Base-by-base conservation (phyloP, 352 stramenopile genomes). In the Phytophthora foliorum region DNA sequence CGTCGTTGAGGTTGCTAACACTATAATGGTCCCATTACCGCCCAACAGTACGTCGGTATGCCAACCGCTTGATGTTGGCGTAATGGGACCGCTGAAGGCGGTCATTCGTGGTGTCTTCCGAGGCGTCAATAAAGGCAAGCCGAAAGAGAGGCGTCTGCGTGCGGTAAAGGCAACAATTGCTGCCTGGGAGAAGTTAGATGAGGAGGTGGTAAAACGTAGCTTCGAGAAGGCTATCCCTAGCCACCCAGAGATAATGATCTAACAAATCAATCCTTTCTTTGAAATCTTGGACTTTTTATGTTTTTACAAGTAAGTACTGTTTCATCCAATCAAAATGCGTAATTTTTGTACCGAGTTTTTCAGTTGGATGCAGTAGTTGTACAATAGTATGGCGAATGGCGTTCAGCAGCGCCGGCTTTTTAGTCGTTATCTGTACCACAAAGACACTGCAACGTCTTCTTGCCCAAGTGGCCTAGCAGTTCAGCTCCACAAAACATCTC, bases 21-120 rank as follows among this genome's bases (percentile, higher is more conserved):
- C 46, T 50, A 22, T 22, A 6, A 1, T 27, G 31, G 16, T 45
- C 34, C 57, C 44, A 31, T 19, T 57, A 6, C 54, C 59, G 8
- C 8, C 67, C 1, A 70, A 66, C 42, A 65, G 38, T 13, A 69
- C 59, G 0, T 17, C 59, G 10, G 32, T 57, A 2, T 74, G 66
- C 25, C n/a, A n/a, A n/a, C n/a, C n/a, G n/a, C n/a, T n/a, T n/a
- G n/a, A n/a, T n/a, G n/a, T n/a, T n/a, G n/a, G n/a, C n/a, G n/a
- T n/a, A n/a, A n/a, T n/a, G n/a, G n/a, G n/a, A n/a, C n/a, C n/a
- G n/a, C n/a, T n/a, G n/a, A n/a, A n/a, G n/a, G n/a, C n/a, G n/a
- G n/a, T n/a, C n/a, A n/a, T n/a, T n/a, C n/a, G n/a, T n/a, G n/a
- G n/a, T n/a, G n/a, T n/a, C n/a, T n/a, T n/a, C n/a, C n/a, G n/a